phyloP scores from a whole-genome alignment of 2,329 filamentous ascomycete species.

The Acrodontium crateriforme region DNA sequence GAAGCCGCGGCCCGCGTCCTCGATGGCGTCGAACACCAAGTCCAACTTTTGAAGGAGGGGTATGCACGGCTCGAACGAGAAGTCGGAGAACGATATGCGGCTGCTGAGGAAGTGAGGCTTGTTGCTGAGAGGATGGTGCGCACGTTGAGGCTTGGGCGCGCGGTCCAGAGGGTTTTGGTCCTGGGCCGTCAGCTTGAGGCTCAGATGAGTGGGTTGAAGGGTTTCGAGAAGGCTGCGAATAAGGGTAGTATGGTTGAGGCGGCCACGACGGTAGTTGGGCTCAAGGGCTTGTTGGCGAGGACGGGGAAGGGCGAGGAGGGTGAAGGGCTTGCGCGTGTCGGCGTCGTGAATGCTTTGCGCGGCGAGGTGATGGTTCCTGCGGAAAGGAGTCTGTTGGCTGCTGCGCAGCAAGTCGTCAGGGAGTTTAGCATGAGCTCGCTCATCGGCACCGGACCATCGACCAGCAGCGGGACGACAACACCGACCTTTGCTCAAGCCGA shows the following conservation, averaged over 20 bases:
- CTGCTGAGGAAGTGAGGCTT: slow-evolving; percentile 66
- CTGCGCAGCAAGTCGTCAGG: slow-evolving; percentile 64
- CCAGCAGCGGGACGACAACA: slow-evolving; percentile 13
- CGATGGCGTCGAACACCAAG: slow-evolving; percentile 63
- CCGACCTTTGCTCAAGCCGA: slow-evolving; percentile 49
- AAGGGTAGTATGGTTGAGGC: slow-evolving; percentile 58
- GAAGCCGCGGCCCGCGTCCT: slow-evolving; percentile 60
- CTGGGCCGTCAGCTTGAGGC: slow-evolving; percentile 76
- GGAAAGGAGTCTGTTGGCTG: slow-evolving; percentile 58
- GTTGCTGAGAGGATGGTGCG: slow-evolving; percentile 69
- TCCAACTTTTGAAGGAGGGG: slow-evolving; percentile 66
- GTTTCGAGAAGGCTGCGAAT: too few relatives aligned
- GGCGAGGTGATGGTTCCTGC: slow-evolving; percentile 55
- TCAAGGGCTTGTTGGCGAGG: slow-evolving; percentile 58
- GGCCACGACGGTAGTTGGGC: slow-evolving; percentile 60
- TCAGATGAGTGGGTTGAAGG: slow-evolving; percentile 42
- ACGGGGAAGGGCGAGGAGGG: slow-evolving; percentile 61
- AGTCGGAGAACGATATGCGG: slow-evolving; percentile 71
- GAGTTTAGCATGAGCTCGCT: slow-evolving; percentile 65
- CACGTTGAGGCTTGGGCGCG: slow-evolving; percentile 61
- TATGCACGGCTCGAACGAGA: slow-evolving; percentile 78
- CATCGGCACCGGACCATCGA: slow-evolving; percentile 19
- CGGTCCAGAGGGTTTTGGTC: slow-evolving; percentile 64
- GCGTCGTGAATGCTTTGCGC: slow-evolving; percentile 56
- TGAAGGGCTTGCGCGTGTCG: slow-evolving; percentile 58